phyloP scores from a whole-genome alignment of 2,329 filamentous ascomycete genomes.

The Colletotrichum plurivorum region DNA sequence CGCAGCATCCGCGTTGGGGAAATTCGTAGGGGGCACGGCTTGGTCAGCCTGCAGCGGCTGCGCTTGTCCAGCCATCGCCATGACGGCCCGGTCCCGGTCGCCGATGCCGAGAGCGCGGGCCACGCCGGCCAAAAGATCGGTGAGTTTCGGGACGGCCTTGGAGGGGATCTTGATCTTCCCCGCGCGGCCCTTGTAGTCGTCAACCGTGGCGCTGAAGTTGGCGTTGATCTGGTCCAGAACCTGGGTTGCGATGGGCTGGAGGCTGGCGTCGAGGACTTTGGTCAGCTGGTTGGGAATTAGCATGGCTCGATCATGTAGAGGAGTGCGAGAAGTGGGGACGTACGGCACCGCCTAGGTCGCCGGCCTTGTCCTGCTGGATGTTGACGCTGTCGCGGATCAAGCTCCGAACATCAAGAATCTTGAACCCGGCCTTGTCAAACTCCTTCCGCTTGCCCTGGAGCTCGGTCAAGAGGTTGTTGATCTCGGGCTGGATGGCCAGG shows the following conservation, averaged over 20 bases:
- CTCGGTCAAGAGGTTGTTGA: conserved; percentile 17
- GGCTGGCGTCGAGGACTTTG: conserved; percentile 10
- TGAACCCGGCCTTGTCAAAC: conserved; percentile 38
- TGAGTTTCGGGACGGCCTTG: conserved; percentile 28
- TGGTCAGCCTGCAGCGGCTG: too few relatives aligned
- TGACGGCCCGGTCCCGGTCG: not conserved
- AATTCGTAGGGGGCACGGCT: not conserved
- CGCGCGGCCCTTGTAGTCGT: conserved; percentile 26
- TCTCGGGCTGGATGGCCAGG: conserved; percentile 24
- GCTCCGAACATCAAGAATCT: conserved; percentile 31
- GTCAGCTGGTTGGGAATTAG: conserved; percentile 18
- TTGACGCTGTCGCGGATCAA: conserved; percentile 28
- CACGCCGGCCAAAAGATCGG: conserved; percentile 26
- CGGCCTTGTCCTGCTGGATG: conserved; percentile 30
- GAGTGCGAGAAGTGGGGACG: not conserved
- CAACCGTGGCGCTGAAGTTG: conserved; percentile 21
- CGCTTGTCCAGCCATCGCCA: not conserved
- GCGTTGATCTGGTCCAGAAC: conserved; percentile 17
- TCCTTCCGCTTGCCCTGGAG: conserved; percentile 23
- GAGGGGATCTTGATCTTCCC: conserved; percentile 38
- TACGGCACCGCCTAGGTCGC: conserved; percentile 21
- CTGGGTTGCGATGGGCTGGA: conserved; percentile 8
- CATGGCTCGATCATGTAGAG: too few relatives aligned
- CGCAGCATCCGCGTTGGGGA: conserved; percentile 4
- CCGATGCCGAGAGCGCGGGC: conserved; percentile 31